Evolutionary conservation across 2,329 filamentous ascomycete genomes (phyloP), one percentile per base, ranked within the genome.

Genomic region (Pseudogymnoascus sp.): DNA sequence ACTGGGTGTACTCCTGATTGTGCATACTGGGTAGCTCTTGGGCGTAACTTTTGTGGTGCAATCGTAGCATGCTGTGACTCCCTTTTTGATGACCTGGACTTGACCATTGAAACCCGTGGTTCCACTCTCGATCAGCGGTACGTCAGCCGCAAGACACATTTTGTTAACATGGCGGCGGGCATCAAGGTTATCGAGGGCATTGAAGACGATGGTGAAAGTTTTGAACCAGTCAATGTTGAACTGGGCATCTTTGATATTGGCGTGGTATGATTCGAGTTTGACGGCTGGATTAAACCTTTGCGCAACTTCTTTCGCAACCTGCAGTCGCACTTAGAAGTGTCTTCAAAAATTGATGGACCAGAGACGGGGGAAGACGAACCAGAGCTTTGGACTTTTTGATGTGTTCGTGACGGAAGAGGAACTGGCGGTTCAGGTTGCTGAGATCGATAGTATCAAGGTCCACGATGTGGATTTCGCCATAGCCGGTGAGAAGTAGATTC

Each of bases 361-460:
- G n/a, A 23, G 4, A 22, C 4, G 5, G 4, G 36, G 36, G 49
- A 39, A 39, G 64, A 77, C 85, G 66, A 80, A 94, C 92, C 77
- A 96, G 77, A 60, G 94, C 92, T 74, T 99, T 99, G 1, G 93
- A 86, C 75, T 96, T 96, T 76, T 97, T 97, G 76, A 99, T 97
- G 72, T 99, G 94, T 74, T 97, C 92, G 70, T 93, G 89, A 65
- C 92, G 85, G 75, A 99, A 99, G 58, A 99, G 86, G 71, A 99
- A 99, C 75, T 99, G 94, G 62, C 94, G 90, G 71, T 99, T 99
- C 60, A 99, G 83, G 73, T 99, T 99, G 77, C 92, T 96, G 22
- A 99, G 82, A 73, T 99, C 94, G 77, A 99, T 97, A 1, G 94
- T 99, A 75, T 99, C 94, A 64, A 99, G 89, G 75, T 99, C 94